Percentiles rank a stretch among this genome's conserved stretches.
These are phyloP conservation scores for Saksenaea vasiformis DNA, from an alignment of 371 early-diverging fungal genomes.

Conservation along the genomic window DNA sequence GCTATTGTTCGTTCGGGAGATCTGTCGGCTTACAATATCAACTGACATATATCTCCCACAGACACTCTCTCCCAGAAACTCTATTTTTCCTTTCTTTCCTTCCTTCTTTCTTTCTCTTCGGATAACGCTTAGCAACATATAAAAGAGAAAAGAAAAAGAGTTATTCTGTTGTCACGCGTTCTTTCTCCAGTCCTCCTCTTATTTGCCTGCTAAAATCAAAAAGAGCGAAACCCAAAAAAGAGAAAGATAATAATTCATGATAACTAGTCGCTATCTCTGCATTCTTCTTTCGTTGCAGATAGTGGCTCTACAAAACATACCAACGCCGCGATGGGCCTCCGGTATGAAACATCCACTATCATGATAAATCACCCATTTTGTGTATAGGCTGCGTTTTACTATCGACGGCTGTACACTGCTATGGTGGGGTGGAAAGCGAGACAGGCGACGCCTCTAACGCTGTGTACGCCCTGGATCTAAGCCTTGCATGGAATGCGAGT, in stretches of 20 bases:
- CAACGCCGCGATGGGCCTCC: conserved; percentile 23
- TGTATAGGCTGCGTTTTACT: conserved; percentile 30
- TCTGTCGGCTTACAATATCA: background rate
- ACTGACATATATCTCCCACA: background rate
- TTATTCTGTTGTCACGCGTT: background rate
- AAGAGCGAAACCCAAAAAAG: background rate
- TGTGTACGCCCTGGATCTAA: conserved; percentile 22
- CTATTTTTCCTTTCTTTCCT: background rate
- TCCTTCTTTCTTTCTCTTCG: background rate
- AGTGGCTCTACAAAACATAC: conserved; percentile 9
- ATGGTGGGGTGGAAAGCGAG: conserved; percentile 25
- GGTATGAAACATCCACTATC: conserved; percentile 11
- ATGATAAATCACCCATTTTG: conserved; percentile 6
- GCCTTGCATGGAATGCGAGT: conserved; percentile 25
- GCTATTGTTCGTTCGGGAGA: background rate
- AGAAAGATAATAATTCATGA: background rate
- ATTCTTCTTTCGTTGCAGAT: conserved; percentile 6
- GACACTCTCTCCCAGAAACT: background rate
- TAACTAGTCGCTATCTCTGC: conserved; percentile 2
- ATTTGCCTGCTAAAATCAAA: background rate
- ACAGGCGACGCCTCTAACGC: conserved; percentile 9
- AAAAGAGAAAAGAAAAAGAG: background rate
- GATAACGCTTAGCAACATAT: background rate
- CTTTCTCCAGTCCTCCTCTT: background rate
- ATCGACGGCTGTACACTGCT: conserved; percentile 22